Evolutionary conservation across 2,329 filamentous ascomycete genomes (phyloP).

Genomic region (Trichoderma brevicompactum): DNA sequence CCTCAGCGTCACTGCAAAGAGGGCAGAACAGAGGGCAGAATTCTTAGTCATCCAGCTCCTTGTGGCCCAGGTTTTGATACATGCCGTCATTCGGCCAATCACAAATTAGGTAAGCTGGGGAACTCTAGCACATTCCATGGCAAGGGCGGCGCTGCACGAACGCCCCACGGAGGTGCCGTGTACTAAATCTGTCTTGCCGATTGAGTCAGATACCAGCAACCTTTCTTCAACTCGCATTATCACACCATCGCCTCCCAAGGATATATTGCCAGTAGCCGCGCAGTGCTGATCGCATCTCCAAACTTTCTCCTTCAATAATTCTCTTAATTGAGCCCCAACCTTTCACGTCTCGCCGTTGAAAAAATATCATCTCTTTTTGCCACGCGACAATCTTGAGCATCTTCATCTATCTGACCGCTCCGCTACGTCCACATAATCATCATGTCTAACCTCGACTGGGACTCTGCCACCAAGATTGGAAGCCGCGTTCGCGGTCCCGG

Average conservation of each 20-base stretch:
- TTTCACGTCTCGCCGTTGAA: background rate
- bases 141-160: conserved; percentile 26
- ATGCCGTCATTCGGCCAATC: conserved; percentile 23
- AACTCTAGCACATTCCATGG: conserved; percentile 41
- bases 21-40: background rate
- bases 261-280: background rate
- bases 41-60: conserved; percentile 34
- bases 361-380: conserved; percentile 32
- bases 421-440: conserved; percentile 47
- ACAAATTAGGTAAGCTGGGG: conserved; percentile 28
- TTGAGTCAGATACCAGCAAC: conserved; percentile 43
- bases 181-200: conserved; percentile 41
- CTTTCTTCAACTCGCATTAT: conserved; percentile 13
- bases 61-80: background rate
- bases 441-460: conserved; percentile 71
- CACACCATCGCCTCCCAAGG: conserved; percentile 3
- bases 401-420: conserved; percentile 35
- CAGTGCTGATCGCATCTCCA: background rate
- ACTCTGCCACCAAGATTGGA: conserved; percentile 89
- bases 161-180: conserved; percentile 30
- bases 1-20: background rate
- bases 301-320: background rate
- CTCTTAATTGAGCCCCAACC: background rate
- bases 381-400: conserved; percentile 37
- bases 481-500: conserved; percentile 76